Evolutionary conservation across 345 rosid species (phyloP), one percentile per base, ranked within the genome.

Genomic region (Mallotus nudiflorus): DNA sequence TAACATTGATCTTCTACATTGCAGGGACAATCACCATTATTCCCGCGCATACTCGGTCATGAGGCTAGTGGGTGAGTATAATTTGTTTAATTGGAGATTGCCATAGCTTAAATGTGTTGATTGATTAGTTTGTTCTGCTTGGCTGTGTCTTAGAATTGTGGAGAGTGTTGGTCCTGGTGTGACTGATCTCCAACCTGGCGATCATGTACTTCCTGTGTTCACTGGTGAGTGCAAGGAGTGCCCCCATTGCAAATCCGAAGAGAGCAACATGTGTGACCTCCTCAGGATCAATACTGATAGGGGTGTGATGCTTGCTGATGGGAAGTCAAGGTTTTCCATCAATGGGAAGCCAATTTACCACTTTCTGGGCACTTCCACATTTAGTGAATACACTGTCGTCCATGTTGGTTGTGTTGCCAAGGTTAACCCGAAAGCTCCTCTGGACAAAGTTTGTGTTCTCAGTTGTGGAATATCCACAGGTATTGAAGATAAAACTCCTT

Each of bases 121-220:
- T 24, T 37, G 3, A 9, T 10, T 11, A 9, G 7, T 56, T 31
- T 60, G 28, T 2, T 40, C 53, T 33, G 4, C 44, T 35, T 33
- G 62, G 48, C 39, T 49, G 54, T 42, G 54, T 10, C 68, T 53
- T 69, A 91, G 97, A n/a, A 86, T 88, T 75, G 92, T 91, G 56
- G 97, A 91, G 83, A 88, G 97, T 65, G 81, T 91, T 12, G 97
- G 97, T 35, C 84, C 85, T 71, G 97, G 94, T 2, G 94, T 91
- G 56, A 91, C 88, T 19, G 93, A 88, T 75, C 83, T 91, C 60
- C 52, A 83, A 69, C 86, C 87, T 49, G 97, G 94, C 49, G 97
- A 91, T 45, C 89, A 91, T 46, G 97, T 87, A 5, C 85, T 88
- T 9, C 97, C 97, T 0, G 79, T 91, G 64, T 91, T 91, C 82